Base-by-base conservation (phyloP, 2,329 filamentous ascomycete genomes). In the Nemania bipapillata region DNA sequence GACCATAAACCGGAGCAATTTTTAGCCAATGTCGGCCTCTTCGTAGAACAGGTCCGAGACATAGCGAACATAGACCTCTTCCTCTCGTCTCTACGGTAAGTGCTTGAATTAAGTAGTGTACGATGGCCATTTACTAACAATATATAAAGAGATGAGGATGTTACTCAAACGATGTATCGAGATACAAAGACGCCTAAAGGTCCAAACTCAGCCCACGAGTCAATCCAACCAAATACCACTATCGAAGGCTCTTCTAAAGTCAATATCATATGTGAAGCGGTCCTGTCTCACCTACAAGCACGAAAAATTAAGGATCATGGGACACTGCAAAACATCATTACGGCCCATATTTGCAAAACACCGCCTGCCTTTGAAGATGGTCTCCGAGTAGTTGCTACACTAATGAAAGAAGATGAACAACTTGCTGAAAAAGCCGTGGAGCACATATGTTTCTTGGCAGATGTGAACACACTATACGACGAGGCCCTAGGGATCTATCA, bases 381-480 rank as follows among this genome's bases (percentile, higher is more conserved):
- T 2, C 84, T 99, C 58, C 83, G 83, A 1, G 89, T 98, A 35
- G 92, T 98, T 37, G 91, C 93, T 3, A 86, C 90, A 62, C 82
- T 99, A 40, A 87, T 89, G 84, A 85, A 87, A 63, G 86, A 91
- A 72, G 88, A 91, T 57, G 84, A 89, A 49, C 86, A 89, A 60
- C 85, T 94, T 72, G 93, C 93, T 0, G 95, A 98, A 73, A 91
- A 91, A 79, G 95, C 95, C 0, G 91, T 97, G 24, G 94, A 97
- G 78, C 96, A 99, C 77, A 97, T 99, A 68, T 98, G 94, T 84
- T 99, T 99, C 84, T 86, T 99, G 49, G 93, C 94, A 0, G 96
- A 99, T 79, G 91, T 96, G 53, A 96, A 97, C 79, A 90, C 90
- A 45, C 87, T 99, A 0, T 99, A 97, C 76, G 93, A 97, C 70